phyloP scores from a whole-genome alignment of 1,284 basidiomycete genomes.

The Ustilago lituana region DNA sequence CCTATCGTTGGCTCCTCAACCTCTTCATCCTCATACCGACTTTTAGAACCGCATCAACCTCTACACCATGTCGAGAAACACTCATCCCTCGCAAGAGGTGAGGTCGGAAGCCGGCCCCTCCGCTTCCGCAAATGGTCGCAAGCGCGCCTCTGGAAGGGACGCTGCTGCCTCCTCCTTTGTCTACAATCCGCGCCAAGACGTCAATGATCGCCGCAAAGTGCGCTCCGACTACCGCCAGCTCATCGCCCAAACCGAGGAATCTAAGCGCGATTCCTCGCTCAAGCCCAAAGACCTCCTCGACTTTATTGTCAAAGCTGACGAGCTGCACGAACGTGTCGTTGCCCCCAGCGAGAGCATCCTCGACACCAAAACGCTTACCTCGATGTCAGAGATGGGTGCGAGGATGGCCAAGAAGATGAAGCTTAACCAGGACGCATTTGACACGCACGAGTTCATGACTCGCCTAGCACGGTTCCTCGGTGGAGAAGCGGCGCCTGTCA shows the following conservation, averaged over 20 bases:
- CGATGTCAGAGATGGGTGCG: slow-evolving; percentile 58
- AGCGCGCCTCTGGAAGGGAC: slow-evolving; percentile 5
- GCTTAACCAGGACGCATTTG: slow-evolving; percentile 56
- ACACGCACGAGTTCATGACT: slow-evolving; percentile 59
- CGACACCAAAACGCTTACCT: slow-evolving; percentile 57
- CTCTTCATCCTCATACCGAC: too few relatives aligned
- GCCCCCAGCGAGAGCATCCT: slow-evolving; percentile 42
- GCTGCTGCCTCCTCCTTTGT: slow-evolving; percentile 8
- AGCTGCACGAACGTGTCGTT: slow-evolving; percentile 31
- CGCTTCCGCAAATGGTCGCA: slow-evolving; percentile 6
- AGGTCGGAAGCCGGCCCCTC: slow-evolving; percentile 27
- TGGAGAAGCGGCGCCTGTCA: slow-evolving; percentile 29
- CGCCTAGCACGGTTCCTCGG: slow-evolving; percentile 50
- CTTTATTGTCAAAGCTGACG: slow-evolving; percentile 21
- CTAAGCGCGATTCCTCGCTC: slow-evolving; percentile 27
- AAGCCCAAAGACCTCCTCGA: slow-evolving; percentile 26
- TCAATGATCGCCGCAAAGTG: slow-evolving; percentile 44
- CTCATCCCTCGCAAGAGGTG: slow-evolving; percentile 8
- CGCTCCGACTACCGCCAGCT: slow-evolving; percentile 53
- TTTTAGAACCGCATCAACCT: too few relatives aligned
- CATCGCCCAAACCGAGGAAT: slow-evolving; percentile 47
- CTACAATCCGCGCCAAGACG: slow-evolving; percentile 53
- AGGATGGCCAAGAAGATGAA: slow-evolving; percentile 62
- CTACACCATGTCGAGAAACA: slow-evolving; percentile 6
- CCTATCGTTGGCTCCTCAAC: too few relatives aligned